Conservation (phyloP, 208 protist genomes). For the Trypanosoma melophagium region DNA sequence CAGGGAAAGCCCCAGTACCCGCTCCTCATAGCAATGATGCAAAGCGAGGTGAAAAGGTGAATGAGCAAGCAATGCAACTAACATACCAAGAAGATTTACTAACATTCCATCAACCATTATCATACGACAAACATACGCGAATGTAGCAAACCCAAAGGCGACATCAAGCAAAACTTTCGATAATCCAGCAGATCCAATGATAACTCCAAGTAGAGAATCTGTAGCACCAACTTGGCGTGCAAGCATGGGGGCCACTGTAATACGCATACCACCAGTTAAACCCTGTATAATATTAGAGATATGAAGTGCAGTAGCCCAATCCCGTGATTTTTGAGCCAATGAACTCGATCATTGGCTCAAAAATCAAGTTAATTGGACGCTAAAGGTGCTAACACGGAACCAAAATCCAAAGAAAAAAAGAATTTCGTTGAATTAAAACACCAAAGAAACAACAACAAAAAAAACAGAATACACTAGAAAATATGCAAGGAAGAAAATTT, state of each 20-base stretch:
- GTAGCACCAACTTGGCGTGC: constrained; percentile 13
- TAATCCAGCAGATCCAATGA: constrained; percentile 21
- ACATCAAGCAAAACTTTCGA: constrained; percentile 13
- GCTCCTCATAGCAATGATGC: constrained; percentile 19
- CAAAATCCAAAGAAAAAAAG: too few species aligned
- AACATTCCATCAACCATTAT: constrained; percentile 22
- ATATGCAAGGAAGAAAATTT: too few species aligned
- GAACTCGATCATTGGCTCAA: constrained; percentile 5
- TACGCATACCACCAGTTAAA: constrained; percentile 8
- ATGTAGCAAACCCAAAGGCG: constrained; percentile 14
- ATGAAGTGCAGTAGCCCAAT: constrained; percentile 17
- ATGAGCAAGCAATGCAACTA: constrained; percentile 3
- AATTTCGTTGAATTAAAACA: too few species aligned
- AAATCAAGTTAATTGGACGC: neutral
- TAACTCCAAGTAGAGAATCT: constrained; percentile 13
- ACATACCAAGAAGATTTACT: constrained; percentile 6
- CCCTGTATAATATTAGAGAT: constrained; percentile 24
- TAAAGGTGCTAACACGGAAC: neutral
- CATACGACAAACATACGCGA: neutral
- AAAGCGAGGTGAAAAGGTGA: constrained; percentile 4
- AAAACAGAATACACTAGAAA: neutral
- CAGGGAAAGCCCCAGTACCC: constrained; percentile 11
- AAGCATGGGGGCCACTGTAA: constrained; percentile 19
- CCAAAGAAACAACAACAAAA: neutral
- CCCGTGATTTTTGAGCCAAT: neutral